Evolutionary conservation across 2,329 filamentous ascomycete genomes (phyloP).

Genomic region (Sporothrix sp.): DNA sequence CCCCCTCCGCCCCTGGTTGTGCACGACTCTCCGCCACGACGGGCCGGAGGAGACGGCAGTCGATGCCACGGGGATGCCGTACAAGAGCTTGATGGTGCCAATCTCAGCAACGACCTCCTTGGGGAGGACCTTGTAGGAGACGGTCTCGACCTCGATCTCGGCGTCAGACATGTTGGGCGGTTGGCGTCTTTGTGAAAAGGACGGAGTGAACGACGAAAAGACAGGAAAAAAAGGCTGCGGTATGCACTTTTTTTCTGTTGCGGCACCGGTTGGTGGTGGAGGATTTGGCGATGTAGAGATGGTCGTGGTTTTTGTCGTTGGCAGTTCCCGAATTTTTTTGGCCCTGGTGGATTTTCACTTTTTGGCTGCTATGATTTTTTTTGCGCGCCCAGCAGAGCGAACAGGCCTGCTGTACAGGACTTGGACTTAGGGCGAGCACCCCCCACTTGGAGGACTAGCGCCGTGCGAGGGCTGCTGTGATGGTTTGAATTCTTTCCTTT

Average conservation of each 20-base stretch:
- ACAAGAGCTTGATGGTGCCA: slow-evolving; percentile 85
- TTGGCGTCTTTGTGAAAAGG: slow-evolving; percentile 26
- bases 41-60: not conserved
- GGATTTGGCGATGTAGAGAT: slow-evolving; percentile 2
- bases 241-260: slow-evolving; percentile 11
- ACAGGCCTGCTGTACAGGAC: not conserved
- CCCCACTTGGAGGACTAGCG: not conserved
- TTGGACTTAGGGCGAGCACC: slow-evolving; percentile 5
- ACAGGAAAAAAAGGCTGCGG: slow-evolving; percentile 4
- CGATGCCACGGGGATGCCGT: slow-evolving; percentile 5
- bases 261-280: slow-evolving; percentile 10
- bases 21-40: not conserved
- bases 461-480: not conserved
- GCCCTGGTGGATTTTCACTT: slow-evolving; percentile 11
- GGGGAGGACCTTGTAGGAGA: slow-evolving; percentile 69
- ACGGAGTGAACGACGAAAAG: slow-evolving; percentile 20
- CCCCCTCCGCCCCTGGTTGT: not conserved
- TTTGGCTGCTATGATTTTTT: slow-evolving; percentile 9
- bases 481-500: no score
- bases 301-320: slow-evolving; percentile 9
- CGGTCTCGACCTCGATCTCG: slow-evolving; percentile 85
- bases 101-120: slow-evolving; percentile 87
- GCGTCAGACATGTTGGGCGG: slow-evolving; percentile 71
- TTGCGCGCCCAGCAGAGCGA: slow-evolving; percentile 6
- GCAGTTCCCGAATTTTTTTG: slow-evolving; percentile 12